Evolutionary conservation across 129 eudicot species (phyloP), one percentile per base, ranked within the genome.

Genomic region (Flaveria ramosissima): DNA sequence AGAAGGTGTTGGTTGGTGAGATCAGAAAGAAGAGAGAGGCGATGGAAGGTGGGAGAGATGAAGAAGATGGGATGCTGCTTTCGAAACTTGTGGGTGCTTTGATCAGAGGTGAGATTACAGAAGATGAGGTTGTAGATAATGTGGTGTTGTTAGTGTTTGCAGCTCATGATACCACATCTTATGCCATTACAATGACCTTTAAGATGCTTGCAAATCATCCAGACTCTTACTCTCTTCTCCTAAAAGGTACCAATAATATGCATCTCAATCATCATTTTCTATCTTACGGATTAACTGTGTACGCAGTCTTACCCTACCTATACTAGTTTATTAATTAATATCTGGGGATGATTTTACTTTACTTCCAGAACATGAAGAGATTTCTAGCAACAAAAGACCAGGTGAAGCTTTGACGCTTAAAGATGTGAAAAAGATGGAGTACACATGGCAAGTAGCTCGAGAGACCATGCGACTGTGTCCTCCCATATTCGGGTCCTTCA

Each of bases 101-200:
- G 81, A 85, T 88, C 9, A 79, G 88, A 26, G 98, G 96, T 7
- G 97, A 93, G 83, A 87, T 90, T 9, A 87, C 71, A 0, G 97
- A 90, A 79, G 86, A 71, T 9, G 96, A 93, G 74, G 97, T 93
- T 26, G 91, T 86, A 24, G 98, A 93, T 80, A 93, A 93, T 11
- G 73, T 90, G 32, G 91, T 93, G 41, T 73, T 93, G 84, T 62
- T 93, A 9, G 95, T 93, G 21, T 93, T 90, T 89, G 96, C 91
- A 7, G 96, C 98, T 50, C 97, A 93, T 62, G 97, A 93, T 59
- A 93, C 97, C 16, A 90, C 97, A 13, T 90, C 98, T 21, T 93
- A 90, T 15, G 97, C 97, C 73, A 93, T 93, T 48, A 91, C 98
- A 21, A 90, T 86, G 87, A 82, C 83, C 0, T 93, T 93, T 68